Base-by-base conservation (phyloP, 169 alveolate species). In the Plasmodium vivax region DNA sequence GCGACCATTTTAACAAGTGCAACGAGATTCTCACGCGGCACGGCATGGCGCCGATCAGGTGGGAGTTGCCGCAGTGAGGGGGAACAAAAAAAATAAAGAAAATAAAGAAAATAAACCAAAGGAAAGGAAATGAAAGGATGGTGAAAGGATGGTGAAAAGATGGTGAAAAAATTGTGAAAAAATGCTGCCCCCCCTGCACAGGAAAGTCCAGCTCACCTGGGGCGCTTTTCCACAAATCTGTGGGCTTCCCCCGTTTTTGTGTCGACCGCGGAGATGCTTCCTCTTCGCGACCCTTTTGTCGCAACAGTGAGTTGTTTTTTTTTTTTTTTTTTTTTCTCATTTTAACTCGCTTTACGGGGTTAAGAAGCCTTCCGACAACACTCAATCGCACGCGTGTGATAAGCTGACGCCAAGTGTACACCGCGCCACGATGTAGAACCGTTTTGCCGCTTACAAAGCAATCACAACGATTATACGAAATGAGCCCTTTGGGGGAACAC, bases 1-100 rank as follows among this genome's bases (percentile, higher is more conserved):
- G 98, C 72, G 97, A 96, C 87, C 98, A 97, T 84, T 97, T 97
- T 62, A 96, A 96, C 77, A 96, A 97, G 93, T 96, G 98, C 92
- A 97, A 97, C 68, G 97, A 96, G 12, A 95, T 96, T 72, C 96
- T 97, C 45, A 81, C 32, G 34, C 85, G 95, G 27, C 85, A 96
- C 16, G 54, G 95, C n/a, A 93, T 94, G 82, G 41, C 83, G 7
- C 98, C 98, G 1, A 96, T 96, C 16, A 96, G 95, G 73, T 96
- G 98, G 98, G 94, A 80, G 68, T 82, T 96, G 27, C 97, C 97
- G 0, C 96, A 77, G 56, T 95, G 74, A 77, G 45, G 94, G 74
- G 72, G 27, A 30, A 51, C 6, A 16, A 0, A 85, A 10, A 12
- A 84, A 27, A 84, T 2, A 84, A 84, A 47, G 10, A 30, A 58